Base-by-base conservation (phyloP, 2,329 filamentous ascomycete species). In the Monilinia fructigena region DNA sequence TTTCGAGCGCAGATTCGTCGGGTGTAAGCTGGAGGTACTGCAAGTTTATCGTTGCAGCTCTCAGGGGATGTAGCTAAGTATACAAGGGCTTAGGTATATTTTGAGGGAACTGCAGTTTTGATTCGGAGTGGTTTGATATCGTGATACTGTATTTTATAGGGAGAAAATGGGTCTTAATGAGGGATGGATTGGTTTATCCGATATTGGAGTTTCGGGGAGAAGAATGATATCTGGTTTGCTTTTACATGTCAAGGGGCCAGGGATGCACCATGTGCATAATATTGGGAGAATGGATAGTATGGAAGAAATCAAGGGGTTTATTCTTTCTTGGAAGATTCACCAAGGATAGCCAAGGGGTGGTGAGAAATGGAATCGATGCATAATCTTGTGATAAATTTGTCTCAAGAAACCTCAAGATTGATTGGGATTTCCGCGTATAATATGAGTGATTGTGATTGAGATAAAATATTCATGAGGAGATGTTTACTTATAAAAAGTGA, bases 161-260 rank as follows among this genome's bases (percentile, higher is more conserved):
- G 10, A 23, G 20, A 26, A 59, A 50, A 23, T 20, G 28, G 31
- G 31, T 5, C n/a, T 52, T 61, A 38, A 61, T 35, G 55, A 58
- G 35, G 45, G n/a, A 58, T 28, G 55, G 55, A 50, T 40, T 45
- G 31, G 47, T 40, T 50, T 11, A 16, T 31, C 50, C 38, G 23
- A 26, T 28, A 23, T 12, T 20, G 58, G 58, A 61, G 58, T 61
- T 26, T 23, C n/a, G 8, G 12, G 53, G 45, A 47, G 45, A 35
- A 12, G 10, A 50, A 31, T 47, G 55, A 47, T 50, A 61, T 61
- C 58, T 61, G 31, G 31, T 40, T 59, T 48, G n/a, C 45, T 61
- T 61, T 14, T 26, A 40, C 11, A 50, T 50, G 28, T 28, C 14
- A 50, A 50, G 8, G 28, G 56, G 20, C n/a, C 12, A 50, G 35